A percentile compares a stretch with the other conserved stretches of the same genome.
Conservation (phyloP, 1,284 basidiomycete genomes). For the Flammula alnicola region DNA sequence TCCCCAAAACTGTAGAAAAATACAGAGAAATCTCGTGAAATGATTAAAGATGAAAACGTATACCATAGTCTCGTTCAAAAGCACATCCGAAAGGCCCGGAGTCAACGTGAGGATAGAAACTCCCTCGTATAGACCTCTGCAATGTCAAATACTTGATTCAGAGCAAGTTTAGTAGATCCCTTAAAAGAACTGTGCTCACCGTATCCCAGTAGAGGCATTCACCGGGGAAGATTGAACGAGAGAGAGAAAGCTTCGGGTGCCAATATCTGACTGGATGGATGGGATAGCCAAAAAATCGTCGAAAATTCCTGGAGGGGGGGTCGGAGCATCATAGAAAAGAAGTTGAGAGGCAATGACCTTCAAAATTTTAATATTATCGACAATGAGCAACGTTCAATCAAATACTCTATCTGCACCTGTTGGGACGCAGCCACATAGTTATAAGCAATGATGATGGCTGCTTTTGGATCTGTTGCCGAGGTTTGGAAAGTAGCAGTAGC, state of each 20-base stretch:
- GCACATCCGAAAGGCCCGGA: not conserved
- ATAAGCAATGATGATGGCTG: constrained; percentile 55
- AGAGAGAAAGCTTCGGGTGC: constrained; percentile 41
- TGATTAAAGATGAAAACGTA: constrained; percentile 40
- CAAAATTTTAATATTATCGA: constrained; percentile 14
- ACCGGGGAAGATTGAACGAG: constrained; percentile 45
- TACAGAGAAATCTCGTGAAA: constrained; percentile 39
- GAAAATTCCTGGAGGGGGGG: constrained; percentile 50
- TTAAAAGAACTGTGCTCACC: constrained; percentile 36
- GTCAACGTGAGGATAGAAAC: constrained; percentile 1
- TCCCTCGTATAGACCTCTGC: constrained; percentile 7
- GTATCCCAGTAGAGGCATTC: constrained; percentile 40
- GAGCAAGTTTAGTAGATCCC: not conserved
- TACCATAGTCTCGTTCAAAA: constrained; percentile 32
- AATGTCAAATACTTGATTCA: too few species aligned
- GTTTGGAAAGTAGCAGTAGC: constrained; percentile 54
- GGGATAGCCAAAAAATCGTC: constrained; percentile 50
- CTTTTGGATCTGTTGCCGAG: constrained; percentile 60
- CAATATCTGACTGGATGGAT: constrained; percentile 39
- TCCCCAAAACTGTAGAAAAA: constrained; percentile 15
- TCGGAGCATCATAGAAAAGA: constrained; percentile 56
- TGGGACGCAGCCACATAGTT: constrained; percentile 42
- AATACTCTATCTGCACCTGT: constrained; percentile 32
- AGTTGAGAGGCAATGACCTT: constrained; percentile 30
- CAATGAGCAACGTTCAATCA: not conserved